Conservation (phyloP, 225 moss, liverwort and hornwort genomes). For the Takakia lepidozioides region DNA sequence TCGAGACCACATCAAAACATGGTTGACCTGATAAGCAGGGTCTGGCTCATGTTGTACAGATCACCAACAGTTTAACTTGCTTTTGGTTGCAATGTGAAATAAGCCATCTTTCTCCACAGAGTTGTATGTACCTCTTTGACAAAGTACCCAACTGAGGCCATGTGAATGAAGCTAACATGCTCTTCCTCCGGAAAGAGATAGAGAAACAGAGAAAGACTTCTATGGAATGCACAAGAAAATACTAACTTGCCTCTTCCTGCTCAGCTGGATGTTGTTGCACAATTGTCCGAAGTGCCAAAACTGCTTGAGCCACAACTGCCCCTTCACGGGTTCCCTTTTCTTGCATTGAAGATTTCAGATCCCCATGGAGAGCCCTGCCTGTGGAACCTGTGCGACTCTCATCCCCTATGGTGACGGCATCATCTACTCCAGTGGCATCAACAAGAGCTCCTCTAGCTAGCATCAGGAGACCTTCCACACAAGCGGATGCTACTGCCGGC, state of each 20-base stretch:
- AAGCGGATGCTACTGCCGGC: slow-evolving; percentile 68
- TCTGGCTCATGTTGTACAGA: too few species aligned
- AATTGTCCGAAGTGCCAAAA: slow-evolving; percentile 71
- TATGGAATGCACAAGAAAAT: too few species aligned
- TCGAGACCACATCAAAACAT: too few species aligned
- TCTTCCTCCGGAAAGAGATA: too few species aligned
- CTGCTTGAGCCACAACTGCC: slow-evolving; percentile 85
- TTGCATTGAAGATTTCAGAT: slow-evolving; percentile 19
- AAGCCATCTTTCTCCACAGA: too few species aligned
- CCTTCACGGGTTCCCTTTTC: slow-evolving; percentile 62
- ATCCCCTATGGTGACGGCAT: slow-evolving; percentile 24
- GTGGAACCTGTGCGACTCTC: slow-evolving; percentile 25
- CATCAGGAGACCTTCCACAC: slow-evolving; percentile 78
- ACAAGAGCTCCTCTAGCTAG: slow-evolving; percentile 63
- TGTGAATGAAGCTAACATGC: too few species aligned
- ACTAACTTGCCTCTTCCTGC: slow-evolving; percentile 66
- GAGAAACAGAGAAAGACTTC: too few species aligned
- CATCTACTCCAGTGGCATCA: slow-evolving; percentile 13
- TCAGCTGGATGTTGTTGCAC: slow-evolving; percentile 71
- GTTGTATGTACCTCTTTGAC: too few species aligned
- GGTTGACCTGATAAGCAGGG: too few species aligned
- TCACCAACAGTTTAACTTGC: too few species aligned
- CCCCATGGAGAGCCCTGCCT: slow-evolving; percentile 19
- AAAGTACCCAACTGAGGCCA: too few species aligned
- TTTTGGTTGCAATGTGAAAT: too few species aligned